Base-by-base conservation (phyloP, 2,329 filamentous ascomycete species). In the Beauveria medogensis region DNA sequence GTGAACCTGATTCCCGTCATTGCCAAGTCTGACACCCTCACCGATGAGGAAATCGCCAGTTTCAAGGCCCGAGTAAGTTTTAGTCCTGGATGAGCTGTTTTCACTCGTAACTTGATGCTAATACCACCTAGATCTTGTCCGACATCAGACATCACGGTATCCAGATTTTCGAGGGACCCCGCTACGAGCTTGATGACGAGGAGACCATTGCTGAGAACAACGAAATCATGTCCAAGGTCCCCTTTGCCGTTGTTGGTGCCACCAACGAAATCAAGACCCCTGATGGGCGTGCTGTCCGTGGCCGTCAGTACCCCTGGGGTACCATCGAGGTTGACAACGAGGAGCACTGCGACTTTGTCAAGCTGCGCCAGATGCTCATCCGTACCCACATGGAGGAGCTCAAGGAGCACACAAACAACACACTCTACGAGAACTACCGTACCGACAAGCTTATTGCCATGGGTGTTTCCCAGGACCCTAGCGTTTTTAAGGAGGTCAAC, bases 401-500 rank as follows among this genome's bases (percentile, higher is more conserved):
- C 81, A 99, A 99, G 88, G 94, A 99, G 82, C 91, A 99, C 82
- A 99, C 94, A 77, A 99, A 97, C 87, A 99, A 99, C 81, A 85
- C 83, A 67, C 82, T 99, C 70, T 99, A 99, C 81, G 94, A 99
- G 83, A 97, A 97, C 85, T 99, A 99, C 88, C 89, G 94, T 78
- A 97, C 93, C 72, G 94, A 97, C 81, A 99, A 99, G 87, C 91
- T 99, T 72, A 92, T 93, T 69, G 88, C 89, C 69, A 97, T 99
- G 93, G 94, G 94, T 75, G 93, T 99, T 69, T 92, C 93, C 67
- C 94, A 99, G 77, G 94, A 99, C 79, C 92, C 92, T 69, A 96
- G 90, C 75, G 94, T 99, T 69, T 99, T 99, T 90, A 99, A 99
- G 86, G 94, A 99, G 87, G 92, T 99, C 83, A 99, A 99, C 85